These are phyloP conservation scores for Calonectria montana DNA, from an alignment of 2,329 filamentous ascomycete genomes.

Conservation along the genomic window DNA sequence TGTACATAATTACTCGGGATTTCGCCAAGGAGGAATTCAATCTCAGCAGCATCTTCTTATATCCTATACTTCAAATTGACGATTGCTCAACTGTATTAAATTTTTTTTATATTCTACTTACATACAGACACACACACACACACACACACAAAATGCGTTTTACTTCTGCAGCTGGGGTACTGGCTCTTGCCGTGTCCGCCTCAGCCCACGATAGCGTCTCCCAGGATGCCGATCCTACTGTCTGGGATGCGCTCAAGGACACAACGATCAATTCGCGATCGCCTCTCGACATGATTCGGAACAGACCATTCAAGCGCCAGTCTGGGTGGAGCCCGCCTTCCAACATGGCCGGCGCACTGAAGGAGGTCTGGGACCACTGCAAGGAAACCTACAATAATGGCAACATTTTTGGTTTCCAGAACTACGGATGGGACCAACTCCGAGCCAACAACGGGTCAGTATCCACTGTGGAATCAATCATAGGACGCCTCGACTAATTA, in stretches of 20 bases:
- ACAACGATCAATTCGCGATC: constrained; percentile 25
- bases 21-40: neutral
- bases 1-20: neutral
- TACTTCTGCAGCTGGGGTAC: constrained; percentile 30
- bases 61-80: neutral
- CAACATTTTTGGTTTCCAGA: constrained; percentile 42
- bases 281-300: constrained; percentile 21
- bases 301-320: constrained; percentile 43
- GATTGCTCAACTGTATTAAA: neutral
- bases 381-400: constrained; percentile 41
- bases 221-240: constrained; percentile 36
- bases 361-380: constrained; percentile 47
- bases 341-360: constrained; percentile 38
- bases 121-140: too few species aligned
- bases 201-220: constrained; percentile 35
- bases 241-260: constrained; percentile 40
- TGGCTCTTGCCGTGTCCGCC: constrained; percentile 39
- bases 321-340: constrained; percentile 45
- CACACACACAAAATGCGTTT: constrained; percentile 39
- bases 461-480: constrained; percentile 3
- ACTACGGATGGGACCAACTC: constrained; percentile 50
- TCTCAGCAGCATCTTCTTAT: neutral
- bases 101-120: neutral
- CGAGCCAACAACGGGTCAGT: constrained; percentile 45
- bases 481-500: neutral